Evolutionary conservation across 345 rosid genomes (phyloP).

Genomic region (Boechera stricta): DNA sequence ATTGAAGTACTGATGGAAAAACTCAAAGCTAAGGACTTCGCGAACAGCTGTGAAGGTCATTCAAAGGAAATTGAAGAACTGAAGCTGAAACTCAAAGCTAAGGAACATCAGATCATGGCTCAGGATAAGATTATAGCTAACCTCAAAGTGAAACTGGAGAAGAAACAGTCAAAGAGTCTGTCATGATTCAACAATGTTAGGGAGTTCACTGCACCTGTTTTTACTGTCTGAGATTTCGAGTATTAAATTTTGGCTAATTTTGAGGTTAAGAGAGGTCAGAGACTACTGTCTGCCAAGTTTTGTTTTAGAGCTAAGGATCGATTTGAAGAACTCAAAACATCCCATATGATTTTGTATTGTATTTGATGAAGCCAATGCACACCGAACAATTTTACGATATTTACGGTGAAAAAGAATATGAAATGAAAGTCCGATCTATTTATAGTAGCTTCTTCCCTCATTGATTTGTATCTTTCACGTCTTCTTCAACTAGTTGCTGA

Average conservation of each 20-base stretch:
- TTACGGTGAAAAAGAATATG: conserved; percentile 29
- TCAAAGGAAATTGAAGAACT: conserved; percentile 57
- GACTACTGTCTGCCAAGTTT: conserved; percentile 24
- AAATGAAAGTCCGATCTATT: conserved; percentile 21
- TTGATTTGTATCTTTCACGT: background rate
- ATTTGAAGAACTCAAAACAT: conserved; percentile 10
- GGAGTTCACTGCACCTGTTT: conserved; percentile 3
- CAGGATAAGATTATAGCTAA: conserved; percentile 58
- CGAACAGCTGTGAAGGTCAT: conserved; percentile 34
- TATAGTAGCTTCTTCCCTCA: conserved; percentile 12
- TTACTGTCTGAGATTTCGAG: background rate
- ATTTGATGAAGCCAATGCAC: conserved; percentile 8
- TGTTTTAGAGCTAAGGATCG: conserved; percentile 3
- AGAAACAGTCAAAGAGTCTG: conserved; percentile 4
- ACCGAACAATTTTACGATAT: conserved; percentile 9
- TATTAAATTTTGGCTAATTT: background rate
- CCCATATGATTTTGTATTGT: conserved; percentile 15
- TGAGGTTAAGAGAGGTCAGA: conserved; percentile 2
- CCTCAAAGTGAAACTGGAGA: conserved; percentile 48
- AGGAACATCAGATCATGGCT: conserved; percentile 46
- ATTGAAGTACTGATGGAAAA: conserved; percentile 33
- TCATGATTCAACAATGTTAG: background rate
- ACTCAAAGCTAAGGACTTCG: conserved; percentile 25
- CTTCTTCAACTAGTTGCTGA: conserved; percentile 15
- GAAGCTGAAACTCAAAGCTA: conserved; percentile 54